Base-by-base conservation (phyloP, 1,139 yeast genomes). In the Geotrichum fermentans region DNA sequence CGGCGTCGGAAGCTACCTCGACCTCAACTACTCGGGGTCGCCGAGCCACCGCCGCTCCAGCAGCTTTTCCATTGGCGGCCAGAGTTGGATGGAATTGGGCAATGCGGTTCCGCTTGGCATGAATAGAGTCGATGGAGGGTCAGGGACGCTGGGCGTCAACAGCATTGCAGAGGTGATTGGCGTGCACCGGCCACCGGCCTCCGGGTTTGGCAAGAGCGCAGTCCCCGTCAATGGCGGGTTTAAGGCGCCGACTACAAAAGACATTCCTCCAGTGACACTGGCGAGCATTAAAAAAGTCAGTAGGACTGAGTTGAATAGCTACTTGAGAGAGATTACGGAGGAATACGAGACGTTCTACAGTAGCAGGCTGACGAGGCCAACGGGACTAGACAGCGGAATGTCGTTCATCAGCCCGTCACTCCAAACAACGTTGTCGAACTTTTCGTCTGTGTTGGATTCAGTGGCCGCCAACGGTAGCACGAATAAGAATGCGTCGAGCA, bases 211-310 rank as follows among this genome's bases (percentile, higher is more conserved):
- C 65, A 47, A 29, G 54, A 52, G 30, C 51, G 56, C 8, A 51
- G 58, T 26, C 55, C 58, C 14, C 59, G 67, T 2, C 58, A 68
- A 33, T 21, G 65, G 61, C 5, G 55, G 79, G 55, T 69, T 84
- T 49, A 73, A 73, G 45, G 74, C 82, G 3, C 97, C 98, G 0
- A 83, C 96, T 0, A 71, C 78, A 1, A 74, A 74, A 46, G 98
- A 92, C 58, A 92, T 92, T 17, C 96, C 97, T 0, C 90, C 84
- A 30, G 83, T 89, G 17, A 80, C 77, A 50, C 70, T 92, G 40
- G 78, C 83, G 45, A 79, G 82, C 49, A 68, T 81, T 11, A 71
- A 73, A 14, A 77, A 74, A 51, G 78, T 80, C 2, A 66, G 77
- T 47, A 71, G 73, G 42, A 67, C 72, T 0, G 77, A 74, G 34